Base-by-base conservation (phyloP, 2,329 filamentous ascomycete species). In the Beauveria caledonica region DNA sequence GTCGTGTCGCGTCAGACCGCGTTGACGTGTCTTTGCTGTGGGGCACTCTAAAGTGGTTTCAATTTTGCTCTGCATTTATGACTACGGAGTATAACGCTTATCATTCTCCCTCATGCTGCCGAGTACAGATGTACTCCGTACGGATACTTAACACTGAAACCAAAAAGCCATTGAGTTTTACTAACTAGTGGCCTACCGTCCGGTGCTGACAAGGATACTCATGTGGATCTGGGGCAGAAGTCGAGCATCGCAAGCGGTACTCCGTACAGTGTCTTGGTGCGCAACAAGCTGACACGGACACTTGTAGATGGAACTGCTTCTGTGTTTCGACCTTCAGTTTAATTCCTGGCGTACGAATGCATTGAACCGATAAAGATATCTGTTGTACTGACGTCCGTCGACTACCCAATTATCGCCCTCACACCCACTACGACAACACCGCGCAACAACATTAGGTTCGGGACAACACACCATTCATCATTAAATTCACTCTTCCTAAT, bases 1-100 rank as follows among this genome's bases (percentile, higher is more conserved):
- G 60, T 64, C 71, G 71, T 60, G 60, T 58, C 60, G 54, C 52
- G 62, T 51, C 5, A 3, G 25, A 46, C 44, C 52, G 60, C 60
- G 53, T 57, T 3, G 48, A 10, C 53, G 25, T 48, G 45, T 40
- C 45, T 9, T 25, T 25, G 11, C 5, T 42, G 60, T 60, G 60
- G 56, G 60, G 29, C 40, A 11, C 5, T 48, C 44, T 29, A 56
- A 59, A 56, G 60, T 59, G 56, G 60, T 62, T 62, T 62, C 55
- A 60, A n/a, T 10, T 39, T 57, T 40, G 25, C 33, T 55, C 21
- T 25, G 25, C 39, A 27, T 33, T 36, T 13, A 36, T 5, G 21
- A 39, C 10, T n/a, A n/a, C n/a, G n/a, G n/a, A 17, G 6, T 17
- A 8, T 52, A 21, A 39, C 40, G 9, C 19, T 15, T 23, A 39